Conservation (phyloP, 2,329 filamentous ascomycete species). For the Ustilaginoidea virens region DNA sequence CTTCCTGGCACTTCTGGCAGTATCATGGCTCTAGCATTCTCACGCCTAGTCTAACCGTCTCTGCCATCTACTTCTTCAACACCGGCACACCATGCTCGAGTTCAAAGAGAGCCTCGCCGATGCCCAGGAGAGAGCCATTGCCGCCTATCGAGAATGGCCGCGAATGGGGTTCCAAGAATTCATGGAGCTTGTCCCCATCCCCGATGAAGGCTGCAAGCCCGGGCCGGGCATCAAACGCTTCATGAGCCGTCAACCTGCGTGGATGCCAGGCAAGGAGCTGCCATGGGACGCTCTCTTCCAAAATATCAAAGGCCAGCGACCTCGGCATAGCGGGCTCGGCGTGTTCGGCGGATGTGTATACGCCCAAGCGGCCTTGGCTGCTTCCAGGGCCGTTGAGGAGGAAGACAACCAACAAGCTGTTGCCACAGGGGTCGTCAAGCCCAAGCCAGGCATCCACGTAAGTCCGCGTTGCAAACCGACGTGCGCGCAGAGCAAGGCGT, state of each 20-base stretch:
- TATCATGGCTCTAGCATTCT: no score
- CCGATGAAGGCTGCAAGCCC: slow-evolving; percentile 4
- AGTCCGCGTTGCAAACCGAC: no score
- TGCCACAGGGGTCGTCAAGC: slow-evolving; percentile 3
- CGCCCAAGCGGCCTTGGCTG: slow-evolving; percentile 20
- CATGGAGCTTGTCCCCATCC: slow-evolving; percentile 13
- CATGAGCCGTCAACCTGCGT: slow-evolving; percentile 17
- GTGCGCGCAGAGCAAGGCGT: no score
- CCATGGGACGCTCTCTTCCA: slow-evolving; percentile 12
- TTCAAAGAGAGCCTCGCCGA: slow-evolving; percentile 2
- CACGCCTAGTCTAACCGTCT: no score
- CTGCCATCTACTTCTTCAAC: no score
- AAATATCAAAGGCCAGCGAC: slow-evolving; percentile 5
- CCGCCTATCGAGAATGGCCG: slow-evolving; percentile 3
- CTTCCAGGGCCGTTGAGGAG: slow-evolving; percentile 16
- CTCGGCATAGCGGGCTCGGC: slow-evolving; percentile 7
- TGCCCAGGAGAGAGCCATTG: slow-evolving; percentile 1
- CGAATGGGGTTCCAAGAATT: slow-evolving; percentile 15
- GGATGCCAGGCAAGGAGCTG: slow-evolving; percentile 16
- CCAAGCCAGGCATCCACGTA: slow-evolving; percentile 21
- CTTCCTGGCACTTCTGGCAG: no score
- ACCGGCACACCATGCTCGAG: slow-evolving; percentile 2
- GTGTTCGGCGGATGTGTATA: slow-evolving; percentile 23
- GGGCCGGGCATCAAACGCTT: slow-evolving; percentile 9
- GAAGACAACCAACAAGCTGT: slow-evolving; percentile 11